These are phyloP conservation scores for Adansonia gregorii DNA, from an alignment of 441 rosid genomes.

Conservation along the genomic window DNA sequence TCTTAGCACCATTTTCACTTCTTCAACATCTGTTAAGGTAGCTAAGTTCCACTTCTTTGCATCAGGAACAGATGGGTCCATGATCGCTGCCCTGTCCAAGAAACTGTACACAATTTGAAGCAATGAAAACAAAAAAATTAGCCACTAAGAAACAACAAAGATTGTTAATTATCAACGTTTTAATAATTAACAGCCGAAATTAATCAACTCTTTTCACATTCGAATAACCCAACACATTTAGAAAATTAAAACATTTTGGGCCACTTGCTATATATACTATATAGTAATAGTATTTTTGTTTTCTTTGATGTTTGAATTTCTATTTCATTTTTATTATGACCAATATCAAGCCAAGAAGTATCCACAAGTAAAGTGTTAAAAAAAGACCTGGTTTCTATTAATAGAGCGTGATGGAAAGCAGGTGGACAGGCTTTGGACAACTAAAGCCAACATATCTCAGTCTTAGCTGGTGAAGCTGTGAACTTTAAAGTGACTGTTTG, in stretches of 20 bases:
- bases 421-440: not conserved
- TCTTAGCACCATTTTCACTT: constrained; percentile 77
- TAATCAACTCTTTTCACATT: not conserved
- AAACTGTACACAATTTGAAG: constrained; percentile 48
- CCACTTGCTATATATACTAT: not conserved
- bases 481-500: constrained; percentile 22
- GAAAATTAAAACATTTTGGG: not conserved
- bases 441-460: not conserved
- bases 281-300: not conserved
- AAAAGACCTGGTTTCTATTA: constrained; percentile 6
- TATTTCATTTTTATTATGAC: not conserved
- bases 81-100: constrained; percentile 82
- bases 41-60: constrained; percentile 72
- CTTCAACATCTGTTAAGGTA: constrained; percentile 86
- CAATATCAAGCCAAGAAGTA: not conserved
- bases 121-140: not conserved
- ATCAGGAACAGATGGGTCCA: constrained; percentile 35
- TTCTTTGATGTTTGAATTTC: not conserved
- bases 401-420: not conserved
- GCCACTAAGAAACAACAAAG: not conserved
- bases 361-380: not conserved
- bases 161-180: not conserved
- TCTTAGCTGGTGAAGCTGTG: not conserved
- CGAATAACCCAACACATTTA: not conserved
- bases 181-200: not conserved